Conservation (phyloP, 2,329 filamentous ascomycete genomes). For the Chrysoporthe deuterocubensis region DNA sequence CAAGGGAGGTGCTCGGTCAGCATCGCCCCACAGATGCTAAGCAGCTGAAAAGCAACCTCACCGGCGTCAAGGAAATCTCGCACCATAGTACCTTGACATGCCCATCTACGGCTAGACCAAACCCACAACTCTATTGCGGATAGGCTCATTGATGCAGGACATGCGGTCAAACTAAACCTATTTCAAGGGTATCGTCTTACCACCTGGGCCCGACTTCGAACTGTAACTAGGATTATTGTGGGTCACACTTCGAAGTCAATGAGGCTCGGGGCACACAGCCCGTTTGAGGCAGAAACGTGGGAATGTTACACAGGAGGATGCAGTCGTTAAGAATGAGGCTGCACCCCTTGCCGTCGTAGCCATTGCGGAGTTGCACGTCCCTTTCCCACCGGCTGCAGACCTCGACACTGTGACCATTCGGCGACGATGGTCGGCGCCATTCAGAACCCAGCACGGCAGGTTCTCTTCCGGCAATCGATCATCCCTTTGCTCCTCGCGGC, state of each 20-base stretch:
- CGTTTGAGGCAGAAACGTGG: background rate
- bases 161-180: background rate
- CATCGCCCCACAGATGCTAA: background rate
- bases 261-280: background rate
- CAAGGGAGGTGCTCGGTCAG: background rate
- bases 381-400: background rate
- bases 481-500: constrained; percentile 8
- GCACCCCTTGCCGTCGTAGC: background rate
- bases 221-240: background rate
- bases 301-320: background rate
- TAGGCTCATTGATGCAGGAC: background rate
- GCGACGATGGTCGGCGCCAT: constrained; percentile 5
- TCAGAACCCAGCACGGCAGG: background rate
- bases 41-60: background rate
- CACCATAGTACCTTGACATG: background rate
- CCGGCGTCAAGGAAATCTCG: background rate
- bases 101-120: background rate
- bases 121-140: background rate
- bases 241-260: background rate
- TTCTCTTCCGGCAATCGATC: background rate
- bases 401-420: background rate
- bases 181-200: background rate
- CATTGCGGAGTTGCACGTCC: background rate
- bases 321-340: background rate
- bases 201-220: background rate